Percentiles rank a stretch among this genome's conserved stretches.
Conservation (phyloP, 2,329 filamentous ascomycete genomes). For the Tolypocladium capitatum region DNA sequence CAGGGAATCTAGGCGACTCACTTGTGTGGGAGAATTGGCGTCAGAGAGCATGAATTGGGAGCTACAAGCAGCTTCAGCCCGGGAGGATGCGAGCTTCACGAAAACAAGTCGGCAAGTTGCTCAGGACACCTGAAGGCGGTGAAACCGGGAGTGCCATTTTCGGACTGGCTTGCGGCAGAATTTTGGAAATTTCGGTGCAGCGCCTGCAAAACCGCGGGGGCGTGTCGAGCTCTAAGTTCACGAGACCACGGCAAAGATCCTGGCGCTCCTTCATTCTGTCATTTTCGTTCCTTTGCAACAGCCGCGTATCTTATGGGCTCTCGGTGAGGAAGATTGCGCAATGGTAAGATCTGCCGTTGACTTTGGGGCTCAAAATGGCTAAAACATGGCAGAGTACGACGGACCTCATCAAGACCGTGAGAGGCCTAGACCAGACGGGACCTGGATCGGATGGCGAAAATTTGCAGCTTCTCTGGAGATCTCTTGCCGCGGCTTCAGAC, state of each 20-base stretch:
- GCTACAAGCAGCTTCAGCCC: constrained; percentile 17
- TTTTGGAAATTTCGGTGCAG: constrained; percentile 27
- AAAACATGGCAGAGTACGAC: constrained; percentile 13
- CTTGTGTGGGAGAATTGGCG: constrained; percentile 1
- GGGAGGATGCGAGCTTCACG: constrained; percentile 17
- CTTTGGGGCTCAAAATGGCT: constrained; percentile 5
- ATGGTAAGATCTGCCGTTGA: not conserved
- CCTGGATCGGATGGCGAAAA: constrained; percentile 31
- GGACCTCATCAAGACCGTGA: constrained; percentile 37
- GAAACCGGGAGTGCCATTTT: constrained; percentile 12
- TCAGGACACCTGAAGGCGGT: constrained; percentile 30
- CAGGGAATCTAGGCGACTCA: not conserved
- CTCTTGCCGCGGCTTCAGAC: constrained; percentile 27
- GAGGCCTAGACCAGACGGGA: constrained; percentile 40
- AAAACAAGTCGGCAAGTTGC: constrained; percentile 23
- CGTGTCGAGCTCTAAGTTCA: not conserved
- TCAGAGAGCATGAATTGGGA: constrained; percentile 8
- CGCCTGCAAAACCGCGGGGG: constrained; percentile 1
- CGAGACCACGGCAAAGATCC: not conserved
- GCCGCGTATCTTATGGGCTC: not conserved
- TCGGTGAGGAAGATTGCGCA: not conserved
- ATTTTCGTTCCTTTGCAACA: constrained; percentile 1
- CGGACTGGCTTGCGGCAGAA: constrained; percentile 27
- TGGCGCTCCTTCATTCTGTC: constrained; percentile 1
- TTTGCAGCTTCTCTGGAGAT: constrained; percentile 34